phyloP scores from a whole-genome alignment of 768 basidiomycete species.

The Boletus coccyginus region DNA sequence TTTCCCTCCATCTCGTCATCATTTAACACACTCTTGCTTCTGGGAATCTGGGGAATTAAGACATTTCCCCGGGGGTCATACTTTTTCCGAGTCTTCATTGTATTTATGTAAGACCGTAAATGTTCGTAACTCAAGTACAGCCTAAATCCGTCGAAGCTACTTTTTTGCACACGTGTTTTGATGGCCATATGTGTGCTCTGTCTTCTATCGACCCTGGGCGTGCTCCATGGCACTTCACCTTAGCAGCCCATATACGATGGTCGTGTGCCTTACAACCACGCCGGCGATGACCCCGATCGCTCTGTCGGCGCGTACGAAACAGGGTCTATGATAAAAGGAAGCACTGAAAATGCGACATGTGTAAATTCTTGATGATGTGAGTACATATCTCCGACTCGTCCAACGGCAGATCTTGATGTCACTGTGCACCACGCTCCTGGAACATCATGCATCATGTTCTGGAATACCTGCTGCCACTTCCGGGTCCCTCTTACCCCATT shows the following conservation, averaged over 20 bases:
- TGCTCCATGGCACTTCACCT: neutral
- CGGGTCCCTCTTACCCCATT: constrained; percentile 22
- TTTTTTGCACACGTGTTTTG: no score
- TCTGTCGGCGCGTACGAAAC: constrained; percentile 53
- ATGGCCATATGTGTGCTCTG: neutral
- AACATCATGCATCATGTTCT: constrained; percentile 17
- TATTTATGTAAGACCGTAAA: no score
- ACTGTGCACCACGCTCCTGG: constrained; percentile 46
- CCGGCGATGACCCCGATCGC: constrained; percentile 40
- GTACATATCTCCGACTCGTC: neutral
- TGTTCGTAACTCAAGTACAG: no score
- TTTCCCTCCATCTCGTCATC: no score
- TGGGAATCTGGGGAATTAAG: no score
- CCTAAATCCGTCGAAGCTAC: no score
- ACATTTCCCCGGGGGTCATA: no score
- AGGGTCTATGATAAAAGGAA: constrained; percentile 53
- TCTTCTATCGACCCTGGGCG: neutral
- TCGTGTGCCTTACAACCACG: constrained; percentile 46
- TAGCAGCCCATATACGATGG: constrained; percentile 48
- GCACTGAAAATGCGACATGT: constrained; percentile 42
- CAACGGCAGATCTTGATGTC: neutral
- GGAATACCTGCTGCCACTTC: constrained; percentile 28
- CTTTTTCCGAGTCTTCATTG: no score
- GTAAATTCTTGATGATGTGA: constrained; percentile 25
- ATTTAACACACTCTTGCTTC: no score